A percentile compares a stretch with the other conserved stretches of the same genome.
Conservation (phyloP, 768 basidiomycete species). For the Boletus eberwhitei region DNA sequence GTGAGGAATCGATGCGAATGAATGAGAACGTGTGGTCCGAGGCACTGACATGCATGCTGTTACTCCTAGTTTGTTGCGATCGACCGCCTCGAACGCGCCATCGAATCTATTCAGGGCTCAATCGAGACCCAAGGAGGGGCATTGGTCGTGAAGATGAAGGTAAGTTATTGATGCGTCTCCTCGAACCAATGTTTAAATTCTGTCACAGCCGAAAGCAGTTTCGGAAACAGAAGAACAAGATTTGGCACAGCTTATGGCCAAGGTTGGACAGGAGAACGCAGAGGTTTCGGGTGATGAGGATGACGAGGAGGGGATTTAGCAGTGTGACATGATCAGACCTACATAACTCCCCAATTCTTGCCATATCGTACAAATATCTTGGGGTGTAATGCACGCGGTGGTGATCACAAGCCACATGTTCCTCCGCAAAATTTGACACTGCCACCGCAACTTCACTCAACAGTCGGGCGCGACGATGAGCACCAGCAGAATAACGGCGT, state of each 20-base stretch:
- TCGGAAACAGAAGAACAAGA: conserved; percentile 98
- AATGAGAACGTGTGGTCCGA: neutral
- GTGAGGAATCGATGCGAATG: conserved; percentile 32
- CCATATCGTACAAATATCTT: too few species aligned
- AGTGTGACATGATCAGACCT: too few species aligned
- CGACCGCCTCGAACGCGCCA: conserved; percentile 89
- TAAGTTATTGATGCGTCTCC: conserved; percentile 21
- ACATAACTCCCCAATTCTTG: too few species aligned
- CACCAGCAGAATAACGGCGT: conserved; percentile 1
- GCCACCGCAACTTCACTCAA: neutral
- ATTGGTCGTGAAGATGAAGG: conserved; percentile 96
- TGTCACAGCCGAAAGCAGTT: conserved; percentile 86
- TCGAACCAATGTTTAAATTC: neutral
- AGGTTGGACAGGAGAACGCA: conserved; percentile 89
- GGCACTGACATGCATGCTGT: neutral
- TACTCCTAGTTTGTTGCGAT: conserved; percentile 70
- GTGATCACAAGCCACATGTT: neutral
- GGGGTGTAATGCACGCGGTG: too few species aligned
- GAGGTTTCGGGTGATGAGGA: conserved; percentile 96
- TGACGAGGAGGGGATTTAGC: conserved; percentile 54
- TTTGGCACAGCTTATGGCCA: conserved; percentile 94
- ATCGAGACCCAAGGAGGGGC: conserved; percentile 85
- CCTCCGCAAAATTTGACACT: neutral
- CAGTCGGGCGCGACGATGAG: conserved; percentile 2
- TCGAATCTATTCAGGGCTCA: conserved; percentile 81